Base-by-base conservation (phyloP, 2,329 filamentous ascomycete species). In the Xylaria sp. region DNA sequence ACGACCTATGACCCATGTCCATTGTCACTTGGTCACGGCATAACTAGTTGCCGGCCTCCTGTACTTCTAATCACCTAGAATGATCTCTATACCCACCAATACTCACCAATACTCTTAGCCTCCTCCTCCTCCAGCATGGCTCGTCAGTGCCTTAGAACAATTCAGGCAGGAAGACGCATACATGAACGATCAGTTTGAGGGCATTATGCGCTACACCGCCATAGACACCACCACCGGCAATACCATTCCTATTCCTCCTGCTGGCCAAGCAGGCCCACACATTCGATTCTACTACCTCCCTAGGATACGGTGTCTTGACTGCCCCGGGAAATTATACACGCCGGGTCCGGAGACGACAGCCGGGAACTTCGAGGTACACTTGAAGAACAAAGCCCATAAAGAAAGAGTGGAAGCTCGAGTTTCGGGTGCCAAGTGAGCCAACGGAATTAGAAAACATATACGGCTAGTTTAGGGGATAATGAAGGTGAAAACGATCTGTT, bases 321-420 rank as follows among this genome's bases (percentile, higher is more conserved):
- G 96, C 78, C 93, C 93, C 0, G 93, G 93, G 36, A 98, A 97
- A 80, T 84, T 97, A 11, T 99, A 99, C 80, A 97, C 94, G 0
- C 93, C 94, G 0, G 93, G 94, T 0, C 93, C 94, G 0, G 93
- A 91, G 28, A 92, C 88, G 78, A 94, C 93, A 2, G 92, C 95
- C 5, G 90, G 90, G 54, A 97, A 97, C 77, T 99, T 99, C 71
- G 93, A 97, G 81, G 89, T 97, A 1, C 96, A 99, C 82, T 84
- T 98, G 58, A 93, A 91, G 80, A 97, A 97, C 80, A 88, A 92
- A 51, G 84, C 87, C 61, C 96, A 99, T 79, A 88, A 90, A 74
- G 89, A 93, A 73, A 88, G 87, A 74, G 92, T 94, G 10, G 87
- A 90, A 63, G 66, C 57, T 44, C 61, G 72, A 33, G 46, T 73